phyloP scores from a whole-genome alignment of 257 asterid genomes.

The Schizonepeta tenuifolia region DNA sequence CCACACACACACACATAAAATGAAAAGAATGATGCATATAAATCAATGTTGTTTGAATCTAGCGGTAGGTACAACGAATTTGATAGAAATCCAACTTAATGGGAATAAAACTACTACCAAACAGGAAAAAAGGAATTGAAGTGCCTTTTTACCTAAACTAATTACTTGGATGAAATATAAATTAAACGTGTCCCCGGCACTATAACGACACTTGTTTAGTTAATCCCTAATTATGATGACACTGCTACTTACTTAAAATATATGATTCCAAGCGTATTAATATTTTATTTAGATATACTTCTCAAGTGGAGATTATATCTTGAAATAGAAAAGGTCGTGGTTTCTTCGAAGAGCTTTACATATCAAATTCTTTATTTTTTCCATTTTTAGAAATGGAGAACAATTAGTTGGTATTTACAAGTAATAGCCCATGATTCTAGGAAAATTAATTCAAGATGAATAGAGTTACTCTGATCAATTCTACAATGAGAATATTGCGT shows the following conservation, averaged over 20 bases:
- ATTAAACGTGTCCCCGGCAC: conserved; percentile 9
- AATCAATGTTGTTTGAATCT: conserved; percentile 10
- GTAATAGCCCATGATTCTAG: background rate
- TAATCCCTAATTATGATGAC: background rate
- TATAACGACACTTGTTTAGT: background rate
- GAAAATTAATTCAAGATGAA: background rate
- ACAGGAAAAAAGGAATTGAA: background rate
- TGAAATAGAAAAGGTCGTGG: background rate
- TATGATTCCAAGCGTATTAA: background rate
- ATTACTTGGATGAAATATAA: background rate
- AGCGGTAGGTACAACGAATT: conserved; percentile 12
- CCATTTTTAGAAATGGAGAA: background rate
- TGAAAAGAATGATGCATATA: background rate
- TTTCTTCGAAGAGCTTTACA: conserved; percentile 7
- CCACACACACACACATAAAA: background rate
- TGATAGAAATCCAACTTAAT: conserved; percentile 1
- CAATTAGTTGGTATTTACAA: background rate
- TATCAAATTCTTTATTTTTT: background rate
- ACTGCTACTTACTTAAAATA: conserved; percentile 15
- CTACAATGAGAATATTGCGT: background rate
- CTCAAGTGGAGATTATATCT: background rate
- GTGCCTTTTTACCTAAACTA: conserved; percentile 30
- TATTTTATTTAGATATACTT: background rate
- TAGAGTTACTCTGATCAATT: background rate
- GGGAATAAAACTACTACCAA: background rate